phyloP scores from a whole-genome alignment of 441 rosid genomes.

The Jatropha multifida region DNA sequence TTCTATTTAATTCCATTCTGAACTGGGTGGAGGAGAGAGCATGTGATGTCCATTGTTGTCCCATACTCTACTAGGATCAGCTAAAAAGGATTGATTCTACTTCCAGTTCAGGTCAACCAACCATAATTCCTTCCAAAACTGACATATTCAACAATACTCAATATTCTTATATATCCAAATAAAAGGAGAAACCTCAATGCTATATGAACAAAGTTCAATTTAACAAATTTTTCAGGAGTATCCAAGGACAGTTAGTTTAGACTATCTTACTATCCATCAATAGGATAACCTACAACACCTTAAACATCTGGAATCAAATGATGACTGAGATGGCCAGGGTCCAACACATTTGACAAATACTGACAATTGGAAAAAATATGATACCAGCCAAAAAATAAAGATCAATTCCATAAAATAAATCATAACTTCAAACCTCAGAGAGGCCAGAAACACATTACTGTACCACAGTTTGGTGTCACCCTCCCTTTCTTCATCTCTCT shows the following conservation, averaged over 20 bases:
- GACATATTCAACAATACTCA: neutral
- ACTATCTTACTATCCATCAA: neutral
- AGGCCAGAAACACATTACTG: neutral
- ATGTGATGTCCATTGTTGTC: neutral
- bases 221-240: neutral
- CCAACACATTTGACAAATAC: neutral
- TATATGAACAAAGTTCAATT: neutral
- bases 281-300: neutral
- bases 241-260: neutral
- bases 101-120: neutral
- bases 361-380: neutral
- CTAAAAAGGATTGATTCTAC: neutral
- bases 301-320: neutral
- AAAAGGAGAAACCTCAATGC: constrained; percentile 13
- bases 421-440: neutral
- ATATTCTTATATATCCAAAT: neutral
- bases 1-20: neutral
- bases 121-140: neutral
- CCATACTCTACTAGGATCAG: neutral
- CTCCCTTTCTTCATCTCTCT: neutral
- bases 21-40: neutral
- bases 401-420: neutral
- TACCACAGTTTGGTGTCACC: neutral
- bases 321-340: neutral
- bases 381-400: neutral